These are phyloP conservation scores for Gliomastix tumulicola DNA, from an alignment of 2,329 filamentous ascomycete genomes.

Conservation along the genomic window DNA sequence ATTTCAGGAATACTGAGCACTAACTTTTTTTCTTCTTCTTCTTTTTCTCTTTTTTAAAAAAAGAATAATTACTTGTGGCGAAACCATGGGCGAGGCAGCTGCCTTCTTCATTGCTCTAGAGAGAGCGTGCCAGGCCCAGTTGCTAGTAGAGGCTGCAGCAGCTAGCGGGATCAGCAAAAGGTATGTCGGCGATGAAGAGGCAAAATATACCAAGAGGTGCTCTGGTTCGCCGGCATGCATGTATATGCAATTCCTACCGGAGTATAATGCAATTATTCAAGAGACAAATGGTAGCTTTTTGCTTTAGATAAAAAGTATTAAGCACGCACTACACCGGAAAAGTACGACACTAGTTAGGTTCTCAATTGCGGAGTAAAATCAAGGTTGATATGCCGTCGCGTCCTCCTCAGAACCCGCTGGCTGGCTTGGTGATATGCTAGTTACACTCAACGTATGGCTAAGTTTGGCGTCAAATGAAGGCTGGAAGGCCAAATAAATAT, in stretches of 20 bases:
- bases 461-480: no score
- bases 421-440: no score
- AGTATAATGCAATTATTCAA: neutral
- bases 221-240: neutral
- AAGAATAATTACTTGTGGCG: conserved; percentile 52
- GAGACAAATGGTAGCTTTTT: neutral
- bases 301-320: no score
- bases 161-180: conserved; percentile 2
- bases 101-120: conserved; percentile 47
- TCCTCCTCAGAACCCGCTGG: no score
- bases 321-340: no score
- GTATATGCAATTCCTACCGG: neutral
- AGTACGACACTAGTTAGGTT: no score
- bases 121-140: conserved; percentile 21
- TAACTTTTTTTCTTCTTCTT: no score
- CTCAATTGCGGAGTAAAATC: no score
- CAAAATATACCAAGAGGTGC: conserved; percentile 12
- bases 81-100: conserved; percentile 60
- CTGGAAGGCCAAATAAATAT: no score
- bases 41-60: conserved; percentile 18
- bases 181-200: conserved; percentile 26
- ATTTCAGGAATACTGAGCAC: neutral
- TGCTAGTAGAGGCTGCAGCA: conserved; percentile 18
- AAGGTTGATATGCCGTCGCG: no score
- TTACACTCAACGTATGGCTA: no score